These are phyloP conservation scores for Wickerhamiella allomyrinae DNA, from an alignment of 805 yeast species.

Conservation along the genomic window DNA sequence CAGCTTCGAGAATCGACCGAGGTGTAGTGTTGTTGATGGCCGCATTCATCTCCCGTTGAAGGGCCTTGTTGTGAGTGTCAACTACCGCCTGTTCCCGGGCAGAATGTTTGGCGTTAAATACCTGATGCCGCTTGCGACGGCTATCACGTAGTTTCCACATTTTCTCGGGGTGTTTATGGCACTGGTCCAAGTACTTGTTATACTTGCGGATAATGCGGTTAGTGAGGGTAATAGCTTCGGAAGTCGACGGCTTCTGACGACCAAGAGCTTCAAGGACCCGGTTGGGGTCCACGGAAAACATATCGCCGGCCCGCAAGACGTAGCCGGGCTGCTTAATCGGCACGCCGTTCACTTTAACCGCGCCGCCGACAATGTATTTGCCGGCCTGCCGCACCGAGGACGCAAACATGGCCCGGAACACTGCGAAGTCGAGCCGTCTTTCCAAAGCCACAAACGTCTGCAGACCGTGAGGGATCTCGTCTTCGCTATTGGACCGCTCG, in stretches of 20 bases:
- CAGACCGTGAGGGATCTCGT: conserved; percentile 61
- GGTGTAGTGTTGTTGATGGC: conserved; percentile 25
- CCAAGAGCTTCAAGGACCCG: conserved; percentile 79
- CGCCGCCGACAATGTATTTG: conserved; percentile 65
- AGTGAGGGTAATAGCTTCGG: conserved; percentile 54
- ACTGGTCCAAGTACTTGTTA: conserved; percentile 57
- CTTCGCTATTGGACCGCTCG: conserved; percentile 27
- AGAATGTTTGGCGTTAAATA: conserved; percentile 12
- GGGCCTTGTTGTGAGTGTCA: conserved; percentile 33
- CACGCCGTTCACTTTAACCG: conserved; percentile 77
- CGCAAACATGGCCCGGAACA: conserved; percentile 87
- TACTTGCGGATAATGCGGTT: conserved; percentile 57
- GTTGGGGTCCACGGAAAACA: conserved; percentile 73
- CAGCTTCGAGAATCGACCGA: conserved; percentile 19
- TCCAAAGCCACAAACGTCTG: conserved; percentile 85
- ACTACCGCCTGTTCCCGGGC: conserved; percentile 12
- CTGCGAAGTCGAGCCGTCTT: conserved; percentile 75
- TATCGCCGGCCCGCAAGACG: conserved; percentile 69
- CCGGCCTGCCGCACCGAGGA: conserved; percentile 89
- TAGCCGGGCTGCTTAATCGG: conserved; percentile 65
- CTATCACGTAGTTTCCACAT: conserved; percentile 31
- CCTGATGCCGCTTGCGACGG: conserved; percentile 16
- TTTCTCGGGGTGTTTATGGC: conserved; percentile 40
- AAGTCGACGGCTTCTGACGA: conserved; percentile 61
- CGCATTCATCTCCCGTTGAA: conserved; percentile 30